phyloP scores from a whole-genome alignment of 2,329 filamentous ascomycete species.

The Ceratocystis diversiconidia region DNA sequence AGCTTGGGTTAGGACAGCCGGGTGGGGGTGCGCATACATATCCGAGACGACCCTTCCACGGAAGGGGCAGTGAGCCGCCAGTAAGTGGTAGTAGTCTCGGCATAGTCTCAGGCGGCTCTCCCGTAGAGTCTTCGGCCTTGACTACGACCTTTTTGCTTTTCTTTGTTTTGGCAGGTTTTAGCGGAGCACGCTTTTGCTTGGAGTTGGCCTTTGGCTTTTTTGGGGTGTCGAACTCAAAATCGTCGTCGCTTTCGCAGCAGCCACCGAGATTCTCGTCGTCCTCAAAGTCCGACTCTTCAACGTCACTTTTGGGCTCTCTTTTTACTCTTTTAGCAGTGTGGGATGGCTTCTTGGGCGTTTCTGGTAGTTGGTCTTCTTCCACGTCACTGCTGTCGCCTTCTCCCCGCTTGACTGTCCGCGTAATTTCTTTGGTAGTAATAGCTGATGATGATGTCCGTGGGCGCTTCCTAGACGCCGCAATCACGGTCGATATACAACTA shows the following conservation, averaged over 20 bases:
- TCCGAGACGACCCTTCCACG: slow-evolving; percentile 17
- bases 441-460: background rate
- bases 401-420: background rate
- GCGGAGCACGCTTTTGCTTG: background rate
- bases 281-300: slow-evolving; percentile 11
- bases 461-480: background rate
- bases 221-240: background rate
- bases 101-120: slow-evolving; percentile 9
- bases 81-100: slow-evolving; percentile 12
- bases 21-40: slow-evolving; percentile 10
- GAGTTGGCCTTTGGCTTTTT: background rate
- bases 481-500: background rate
- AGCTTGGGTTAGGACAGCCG: background rate
- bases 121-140: slow-evolving; percentile 1
- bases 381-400: background rate
- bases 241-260: slow-evolving; percentile 14
- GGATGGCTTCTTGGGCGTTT: background rate
- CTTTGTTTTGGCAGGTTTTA: background rate
- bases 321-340: slow-evolving; percentile 2
- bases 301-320: background rate
- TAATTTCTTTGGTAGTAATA: background rate
- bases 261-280: slow-evolving; percentile 11
- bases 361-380: background rate
- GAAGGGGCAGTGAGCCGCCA: slow-evolving; percentile 13
- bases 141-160: background rate